These are phyloP conservation scores for Boletus insuetus DNA, from an alignment of 768 basidiomycete genomes.

Conservation along the genomic window DNA sequence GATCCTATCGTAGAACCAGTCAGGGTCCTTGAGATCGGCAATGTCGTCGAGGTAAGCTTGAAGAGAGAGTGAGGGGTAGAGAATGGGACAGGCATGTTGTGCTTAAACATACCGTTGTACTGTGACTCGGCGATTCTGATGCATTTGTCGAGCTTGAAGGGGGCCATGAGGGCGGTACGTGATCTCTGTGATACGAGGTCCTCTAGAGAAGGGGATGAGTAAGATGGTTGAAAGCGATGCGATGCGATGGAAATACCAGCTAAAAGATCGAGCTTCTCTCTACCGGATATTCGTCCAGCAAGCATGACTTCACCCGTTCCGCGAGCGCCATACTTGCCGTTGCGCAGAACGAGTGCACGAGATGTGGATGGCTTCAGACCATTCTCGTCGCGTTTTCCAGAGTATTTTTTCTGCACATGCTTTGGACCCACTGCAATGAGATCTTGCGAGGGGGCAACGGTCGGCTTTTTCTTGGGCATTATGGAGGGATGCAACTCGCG, in stretches of 20 bases:
- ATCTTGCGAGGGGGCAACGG: slow-evolving; percentile 30
- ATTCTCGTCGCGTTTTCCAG: slow-evolving; percentile 45
- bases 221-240: not conserved
- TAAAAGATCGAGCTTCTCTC: slow-evolving; percentile 77
- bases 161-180: slow-evolving; percentile 57
- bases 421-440: slow-evolving; percentile 57
- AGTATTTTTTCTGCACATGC: slow-evolving; percentile 39
- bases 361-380: slow-evolving; percentile 60
- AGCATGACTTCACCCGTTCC: slow-evolving; percentile 68
- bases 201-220: slow-evolving; percentile 42
- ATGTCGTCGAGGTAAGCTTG: slow-evolving; percentile 72
- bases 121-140: slow-evolving; percentile 73
- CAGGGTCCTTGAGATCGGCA: slow-evolving; percentile 60
- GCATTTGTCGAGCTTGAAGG: slow-evolving; percentile 62
- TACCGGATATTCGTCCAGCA: slow-evolving; percentile 60
- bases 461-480: slow-evolving; percentile 35
- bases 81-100: not conserved
- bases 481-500: not conserved
- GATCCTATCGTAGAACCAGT: slow-evolving; percentile 58
- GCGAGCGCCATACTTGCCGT: slow-evolving; percentile 69
- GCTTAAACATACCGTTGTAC: slow-evolving; percentile 51
- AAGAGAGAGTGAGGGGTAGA: slow-evolving; percentile 15
- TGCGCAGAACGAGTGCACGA: slow-evolving; percentile 71
- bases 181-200: slow-evolving; percentile 55
- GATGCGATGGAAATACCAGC: slow-evolving; percentile 48